Conservation (phyloP, 2,329 filamentous ascomycete species). For the Celoporthe dispersa region DNA sequence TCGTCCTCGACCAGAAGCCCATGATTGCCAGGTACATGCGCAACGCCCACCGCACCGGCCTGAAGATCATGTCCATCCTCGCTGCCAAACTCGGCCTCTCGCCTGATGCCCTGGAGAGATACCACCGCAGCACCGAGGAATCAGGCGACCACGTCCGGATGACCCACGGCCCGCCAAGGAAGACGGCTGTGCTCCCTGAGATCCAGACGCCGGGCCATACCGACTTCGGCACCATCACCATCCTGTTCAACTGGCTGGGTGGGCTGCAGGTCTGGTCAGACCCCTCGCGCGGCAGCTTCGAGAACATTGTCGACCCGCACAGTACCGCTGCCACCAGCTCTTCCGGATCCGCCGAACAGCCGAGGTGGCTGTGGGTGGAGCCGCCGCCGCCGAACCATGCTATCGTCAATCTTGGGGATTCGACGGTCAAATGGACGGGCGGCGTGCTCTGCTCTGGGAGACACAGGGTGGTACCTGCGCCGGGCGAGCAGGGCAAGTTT, state of each 20-base stretch:
- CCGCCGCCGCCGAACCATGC: constrained; percentile 39
- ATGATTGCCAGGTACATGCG: constrained; percentile 27
- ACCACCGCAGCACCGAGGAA: constrained; percentile 26
- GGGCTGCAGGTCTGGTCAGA: constrained; percentile 42
- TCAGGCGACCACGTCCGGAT: constrained; percentile 32
- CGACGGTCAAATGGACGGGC: constrained; percentile 41
- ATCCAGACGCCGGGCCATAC: constrained; percentile 38
- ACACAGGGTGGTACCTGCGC: constrained; percentile 41
- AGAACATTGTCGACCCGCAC: constrained; percentile 27
- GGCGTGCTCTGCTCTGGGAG: constrained; percentile 40
- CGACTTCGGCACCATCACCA: constrained; percentile 44
- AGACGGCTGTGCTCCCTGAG: constrained; percentile 24
- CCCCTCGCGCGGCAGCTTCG: constrained; percentile 24
- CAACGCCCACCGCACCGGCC: constrained; percentile 24
- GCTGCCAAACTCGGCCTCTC: constrained; percentile 20
- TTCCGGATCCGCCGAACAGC: constrained; percentile 1
- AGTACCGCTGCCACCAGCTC: constrained; percentile 6
- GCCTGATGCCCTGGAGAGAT: constrained; percentile 17
- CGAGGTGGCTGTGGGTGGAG: constrained; percentile 40
- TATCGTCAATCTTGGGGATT: constrained; percentile 45
- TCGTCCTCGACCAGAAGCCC: constrained; percentile 24
- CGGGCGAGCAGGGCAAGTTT: constrained; percentile 30
- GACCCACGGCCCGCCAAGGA: constrained; percentile 27
- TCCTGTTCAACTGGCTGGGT: constrained; percentile 45
- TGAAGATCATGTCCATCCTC: constrained; percentile 26